Evolutionary conservation across 2,329 filamentous ascomycete genomes (phyloP), one percentile per base, ranked within the genome.

Genomic region (Phaeophleospora eucalypticola): DNA sequence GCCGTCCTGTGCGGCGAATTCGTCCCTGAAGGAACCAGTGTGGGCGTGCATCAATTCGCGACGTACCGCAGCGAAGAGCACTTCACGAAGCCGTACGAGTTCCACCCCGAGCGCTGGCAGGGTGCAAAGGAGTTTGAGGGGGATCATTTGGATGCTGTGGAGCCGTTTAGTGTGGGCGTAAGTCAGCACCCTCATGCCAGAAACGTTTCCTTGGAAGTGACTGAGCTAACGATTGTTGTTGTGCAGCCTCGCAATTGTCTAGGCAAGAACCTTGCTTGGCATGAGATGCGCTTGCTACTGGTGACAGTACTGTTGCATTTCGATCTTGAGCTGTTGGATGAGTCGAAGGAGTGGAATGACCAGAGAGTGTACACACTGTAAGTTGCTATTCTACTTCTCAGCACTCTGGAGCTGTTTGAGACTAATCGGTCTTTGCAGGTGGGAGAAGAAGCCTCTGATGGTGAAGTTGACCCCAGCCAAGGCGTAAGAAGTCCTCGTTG

Each of bases 181-280:
- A 55, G 36, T 61, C n/a, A n/a, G n/a, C n/a, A n/a, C n/a, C n/a
- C 57, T n/a, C n/a, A n/a, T n/a, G 58, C 12, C 50, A 54, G 45
- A 56, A 64, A 53, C 57, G 71, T 8, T 29, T 29, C 7, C 24
- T 29, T 12, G 24, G 7, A 29, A 29, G 24, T 29, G 7, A 29
- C 24, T 6, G 7, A 29, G 24, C 24, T 29, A 29, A 29, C 12
- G 24, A 29, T 7, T 7, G 12, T 7, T 12, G 6, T 29, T 12
- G 6, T 12, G 6, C 24, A 29, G 24, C 51, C 56, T 15, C 40
- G 56, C 18, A 55, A 54, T 39, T 61, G 58, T 35, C 29, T 58
- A 4, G 58, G 58, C 7, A 52, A 54, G 45, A 56, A 64, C 53
- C 57, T 71, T 10, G 68, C 68, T 1, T 68, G 63, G 48, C 60